phyloP scores from a whole-genome alignment of 2,329 filamentous ascomycete species.

The Allantophomopsis lycopodina region DNA sequence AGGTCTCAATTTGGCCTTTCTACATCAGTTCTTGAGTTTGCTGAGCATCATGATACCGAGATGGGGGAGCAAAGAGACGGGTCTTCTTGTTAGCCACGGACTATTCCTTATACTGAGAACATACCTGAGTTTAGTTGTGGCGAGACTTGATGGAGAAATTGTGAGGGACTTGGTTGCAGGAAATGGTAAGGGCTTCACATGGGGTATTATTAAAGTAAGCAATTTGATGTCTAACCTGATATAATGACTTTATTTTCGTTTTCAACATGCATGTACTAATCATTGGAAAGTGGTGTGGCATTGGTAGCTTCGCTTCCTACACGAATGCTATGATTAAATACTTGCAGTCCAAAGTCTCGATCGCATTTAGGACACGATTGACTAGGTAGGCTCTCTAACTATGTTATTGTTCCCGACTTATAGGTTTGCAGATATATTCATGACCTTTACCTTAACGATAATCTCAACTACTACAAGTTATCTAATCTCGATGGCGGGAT shows the following conservation, averaged over 20 bases:
- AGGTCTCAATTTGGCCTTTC: conserved; percentile 84
- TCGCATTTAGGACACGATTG: conserved; percentile 88
- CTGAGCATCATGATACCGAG: conserved; percentile 96
- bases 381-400: conserved; percentile 28
- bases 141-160: conserved; percentile 87
- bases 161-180: conserved; percentile 93
- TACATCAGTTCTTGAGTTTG: conserved; percentile 92
- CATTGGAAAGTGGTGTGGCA: conserved; percentile 61
- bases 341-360: conserved; percentile 93
- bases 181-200: conserved; percentile 75
- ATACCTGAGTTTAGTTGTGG: conserved; percentile 87
- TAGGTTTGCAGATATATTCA: conserved; percentile 63
- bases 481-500: conserved; percentile 87
- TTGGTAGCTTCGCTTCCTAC: conserved; percentile 87
- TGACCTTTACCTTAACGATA: conserved; percentile 88
- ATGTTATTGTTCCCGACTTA: no score
- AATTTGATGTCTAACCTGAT: not conserved
- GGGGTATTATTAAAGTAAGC: conserved; percentile 67
- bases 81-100: conserved; percentile 75
- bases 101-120: conserved; percentile 84
- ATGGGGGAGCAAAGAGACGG: conserved; percentile 92
- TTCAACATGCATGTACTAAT: conserved; percentile 5
- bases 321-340: conserved; percentile 99
- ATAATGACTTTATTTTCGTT: not conserved
- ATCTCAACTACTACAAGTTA: conserved; percentile 92